Base-by-base conservation (phyloP, 306 rosid genomes). In the Rosa lucieae region DNA sequence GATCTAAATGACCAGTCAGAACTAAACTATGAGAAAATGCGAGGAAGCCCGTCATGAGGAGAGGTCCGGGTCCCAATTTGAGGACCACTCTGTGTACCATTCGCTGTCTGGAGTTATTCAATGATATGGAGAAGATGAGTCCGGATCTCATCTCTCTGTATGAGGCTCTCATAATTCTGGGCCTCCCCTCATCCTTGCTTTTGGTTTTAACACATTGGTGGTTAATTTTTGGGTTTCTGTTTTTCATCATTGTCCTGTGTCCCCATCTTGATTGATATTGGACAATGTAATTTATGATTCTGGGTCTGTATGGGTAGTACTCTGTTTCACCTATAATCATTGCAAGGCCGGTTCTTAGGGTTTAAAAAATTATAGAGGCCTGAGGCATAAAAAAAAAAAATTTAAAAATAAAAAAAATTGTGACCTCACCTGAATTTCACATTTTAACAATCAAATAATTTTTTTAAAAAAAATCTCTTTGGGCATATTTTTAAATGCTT, bases 141-240 rank as follows among this genome's bases (percentile, higher is more conserved):
- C 44, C 43, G 21, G 26, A 42, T 43, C 46, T 26, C 29, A 2
- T 23, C 1, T 74, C 43, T 14, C 4, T 56, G 46, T 67, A 42
- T 43, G 56, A 75, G 78, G 44, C 29, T 26, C 58, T 75, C 70
- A 23, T 59, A 15, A 23, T 73, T 58, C 37, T 39, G 67, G 67
- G 67, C 49, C 48, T 32, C 15, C 35, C 4, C 68, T 5, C 32
- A 58, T 26, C 67, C 10, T 18, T 61, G 17, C 26, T 11, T 58
- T 9, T 5, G 2, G 1, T 70, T 70, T 70, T 10, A 20, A 18
- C 52, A 4, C 52, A 43, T 10, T 20, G 32, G 72, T 40, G 26
- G 51, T 67, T 18, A 18, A 42, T 42, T 10, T 63, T 9, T 40
- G 48, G 0, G 14, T 5, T 35, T 32, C 35, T 32, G 18, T 14